Evolutionary conservation across 2,329 filamentous ascomycete genomes (phyloP), one percentile per base, ranked within the genome.

Genomic region (Boeremia exigua): DNA sequence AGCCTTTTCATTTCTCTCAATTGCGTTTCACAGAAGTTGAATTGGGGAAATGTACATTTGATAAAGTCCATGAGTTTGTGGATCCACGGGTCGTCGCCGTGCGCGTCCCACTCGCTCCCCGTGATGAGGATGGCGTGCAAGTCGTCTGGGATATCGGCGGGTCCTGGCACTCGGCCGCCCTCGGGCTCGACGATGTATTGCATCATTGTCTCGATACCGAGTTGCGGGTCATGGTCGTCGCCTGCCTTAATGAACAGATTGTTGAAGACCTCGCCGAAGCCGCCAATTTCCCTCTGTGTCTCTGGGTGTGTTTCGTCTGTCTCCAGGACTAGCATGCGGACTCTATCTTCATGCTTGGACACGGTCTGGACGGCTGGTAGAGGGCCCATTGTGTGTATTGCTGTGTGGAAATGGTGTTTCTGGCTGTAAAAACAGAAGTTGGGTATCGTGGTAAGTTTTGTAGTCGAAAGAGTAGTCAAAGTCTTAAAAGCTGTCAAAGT

Each of bases 281-380:
- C 77, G 12, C 84, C 84, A n/a, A 73, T 77, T 40, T 79, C 75
- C 15, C 75, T 65, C 40, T 80, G 68, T 1, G 81, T 84, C 7
- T 84, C 77, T 11, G 81, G 79, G 58, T 85, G 80, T 25, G 82
- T 79, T 50, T 79, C 75, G 61, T 87, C 84, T 0, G 84, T 86
- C 68, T 87, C 84, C 7, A 87, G 78, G 54, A 87, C 82, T 49
- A 86, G 74, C 67, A 80, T 79, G 58, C 77, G 77, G 36, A 79
- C 69, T 38, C 69, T 75, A 10, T 73, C 67, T 1, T 65, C 58
- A 27, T 70, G 69, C 38, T 65, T 46, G 15, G 67, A 70, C 9
- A 60, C 38, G 1, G 70, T 58, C 10, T 57, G 61, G n/a, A 63
- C 56, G 23, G 68, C 63, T 46, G 60, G 61, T 12, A 63, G 63